Percentiles rank a stretch among this genome's conserved stretches.
Evolutionary conservation across 1,284 basidiomycete genomes (phyloP).

Genomic region (Heimioporus retisporus): DNA sequence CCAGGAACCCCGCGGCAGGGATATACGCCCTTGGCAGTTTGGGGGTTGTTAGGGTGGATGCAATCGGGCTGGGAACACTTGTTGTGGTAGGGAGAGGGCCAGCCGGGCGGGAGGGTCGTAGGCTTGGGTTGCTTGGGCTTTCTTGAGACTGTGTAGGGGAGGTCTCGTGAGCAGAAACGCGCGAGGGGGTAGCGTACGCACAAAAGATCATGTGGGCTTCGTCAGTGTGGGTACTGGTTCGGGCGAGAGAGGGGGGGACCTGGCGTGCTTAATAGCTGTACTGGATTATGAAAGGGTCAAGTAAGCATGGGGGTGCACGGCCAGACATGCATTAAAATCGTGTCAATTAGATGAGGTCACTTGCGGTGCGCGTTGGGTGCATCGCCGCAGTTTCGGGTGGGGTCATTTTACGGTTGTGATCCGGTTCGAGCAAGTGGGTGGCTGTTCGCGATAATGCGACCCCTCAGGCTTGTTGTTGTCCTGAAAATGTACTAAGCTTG

Average conservation of each 20-base stretch:
- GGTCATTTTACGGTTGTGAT: slow-evolving; percentile 14
- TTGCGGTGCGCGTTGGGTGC: slow-evolving; percentile 25
- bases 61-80: slow-evolving; percentile 49
- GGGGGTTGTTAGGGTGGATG: slow-evolving; percentile 47
- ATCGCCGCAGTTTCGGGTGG: slow-evolving; percentile 34
- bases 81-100: slow-evolving; percentile 53
- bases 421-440: slow-evolving; percentile 22
- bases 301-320: slow-evolving; percentile 24
- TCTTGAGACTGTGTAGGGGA: slow-evolving; percentile 30
- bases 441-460: neutral
- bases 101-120: slow-evolving; percentile 40
- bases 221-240: slow-evolving; percentile 23
- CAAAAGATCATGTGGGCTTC: slow-evolving; percentile 42
- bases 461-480: no score
- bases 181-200: slow-evolving; percentile 23
- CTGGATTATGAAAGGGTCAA: slow-evolving; percentile 38
- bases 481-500: slow-evolving; percentile 14
- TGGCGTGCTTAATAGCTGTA: slow-evolving; percentile 23
- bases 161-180: no score
- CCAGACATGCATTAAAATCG: slow-evolving; percentile 44
- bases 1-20: slow-evolving; percentile 45
- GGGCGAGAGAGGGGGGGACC: slow-evolving; percentile 5
- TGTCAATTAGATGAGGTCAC: slow-evolving; percentile 44
- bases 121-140: slow-evolving; percentile 33
- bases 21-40: slow-evolving; percentile 47